These are phyloP conservation scores for Jaenimonas drosophilae DNA, from an alignment of 208 protist species.

Conservation along the genomic window DNA sequence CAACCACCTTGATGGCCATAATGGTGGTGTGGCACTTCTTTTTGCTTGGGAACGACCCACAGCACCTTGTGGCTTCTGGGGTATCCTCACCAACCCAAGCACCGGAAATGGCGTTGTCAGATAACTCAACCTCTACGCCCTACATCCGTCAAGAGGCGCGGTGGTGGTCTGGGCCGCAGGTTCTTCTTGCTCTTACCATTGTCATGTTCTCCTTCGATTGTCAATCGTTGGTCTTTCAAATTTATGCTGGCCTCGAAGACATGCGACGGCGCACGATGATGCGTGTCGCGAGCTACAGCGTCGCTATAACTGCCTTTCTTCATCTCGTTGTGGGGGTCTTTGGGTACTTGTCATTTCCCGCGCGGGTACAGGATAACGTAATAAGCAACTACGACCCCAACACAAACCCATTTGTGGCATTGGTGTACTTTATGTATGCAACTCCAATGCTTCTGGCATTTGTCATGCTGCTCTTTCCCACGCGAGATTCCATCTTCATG, in stretches of 20 bases:
- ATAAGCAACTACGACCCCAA: constrained; percentile 71
- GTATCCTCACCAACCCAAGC: neutral
- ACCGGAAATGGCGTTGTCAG: neutral
- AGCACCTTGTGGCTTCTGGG: constrained; percentile 1
- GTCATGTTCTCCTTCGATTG: constrained; percentile 84
- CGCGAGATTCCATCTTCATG: constrained; percentile 70
- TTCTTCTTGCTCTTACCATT: constrained; percentile 48
- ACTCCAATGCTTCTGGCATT: constrained; percentile 55
- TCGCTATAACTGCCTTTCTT: constrained; percentile 35
- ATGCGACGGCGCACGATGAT: constrained; percentile 59
- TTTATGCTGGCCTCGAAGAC: constrained; percentile 45
- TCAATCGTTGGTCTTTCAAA: constrained; percentile 69
- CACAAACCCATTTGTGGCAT: constrained; percentile 37
- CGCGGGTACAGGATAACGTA: constrained; percentile 53
- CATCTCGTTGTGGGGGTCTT: constrained; percentile 63
- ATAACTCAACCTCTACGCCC: no score
- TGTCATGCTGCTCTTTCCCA: constrained; percentile 58
- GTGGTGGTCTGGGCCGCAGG: constrained; percentile 40
- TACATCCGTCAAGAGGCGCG: no score
- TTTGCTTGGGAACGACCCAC: constrained; percentile 12
- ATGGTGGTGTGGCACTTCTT: constrained; percentile 68
- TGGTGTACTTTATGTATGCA: constrained; percentile 49
- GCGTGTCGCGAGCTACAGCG: constrained; percentile 30
- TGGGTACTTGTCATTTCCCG: constrained; percentile 52
- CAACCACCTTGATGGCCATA: constrained; percentile 38